Conservation (phyloP, 2,329 filamentous ascomycete genomes). For the Sclerotinia borealis region DNA sequence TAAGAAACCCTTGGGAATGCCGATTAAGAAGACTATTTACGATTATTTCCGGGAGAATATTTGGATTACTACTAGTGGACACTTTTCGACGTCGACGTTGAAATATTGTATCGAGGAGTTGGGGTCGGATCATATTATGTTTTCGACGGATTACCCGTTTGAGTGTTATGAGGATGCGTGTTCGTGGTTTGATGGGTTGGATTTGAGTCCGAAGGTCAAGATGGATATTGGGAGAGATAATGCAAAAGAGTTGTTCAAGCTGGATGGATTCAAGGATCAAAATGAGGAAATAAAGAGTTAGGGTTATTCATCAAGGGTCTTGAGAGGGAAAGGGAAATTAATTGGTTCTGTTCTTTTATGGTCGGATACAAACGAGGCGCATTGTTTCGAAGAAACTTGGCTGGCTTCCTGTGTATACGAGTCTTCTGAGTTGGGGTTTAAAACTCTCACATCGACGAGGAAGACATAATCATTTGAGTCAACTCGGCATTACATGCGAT, state of each 20-base stretch:
- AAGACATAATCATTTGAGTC: no score
- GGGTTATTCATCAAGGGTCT: no score
- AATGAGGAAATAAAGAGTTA: background rate
- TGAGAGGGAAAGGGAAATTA: no score
- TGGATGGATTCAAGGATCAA: background rate
- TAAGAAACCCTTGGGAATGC: slow-evolving; percentile 36
- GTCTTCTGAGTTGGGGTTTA: no score
- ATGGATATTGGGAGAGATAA: slow-evolving; percentile 42
- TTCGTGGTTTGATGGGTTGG: slow-evolving; percentile 37
- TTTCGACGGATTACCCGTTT: slow-evolving; percentile 48
- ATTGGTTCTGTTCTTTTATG: background rate
- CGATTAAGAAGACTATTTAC: slow-evolving; percentile 40
- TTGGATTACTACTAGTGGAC: slow-evolving; percentile 51
- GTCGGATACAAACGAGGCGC: no score
- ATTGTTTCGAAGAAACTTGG: no score
- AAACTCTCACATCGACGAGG: no score
- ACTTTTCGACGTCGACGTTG: slow-evolving; percentile 49
- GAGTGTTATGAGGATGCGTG: slow-evolving; percentile 40
- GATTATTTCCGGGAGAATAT: slow-evolving; percentile 51
- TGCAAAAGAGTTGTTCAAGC: slow-evolving; percentile 39
- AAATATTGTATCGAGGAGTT: slow-evolving; percentile 45
- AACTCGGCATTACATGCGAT: no score
- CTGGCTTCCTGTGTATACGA: no score
- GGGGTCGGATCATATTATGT: slow-evolving; percentile 45
- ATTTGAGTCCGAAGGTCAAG: slow-evolving; percentile 35